Evolutionary conservation across 1,139 yeast species (phyloP), one percentile per base, ranked within the genome.

Genomic region (Debaryomyces subglobosus): DNA sequence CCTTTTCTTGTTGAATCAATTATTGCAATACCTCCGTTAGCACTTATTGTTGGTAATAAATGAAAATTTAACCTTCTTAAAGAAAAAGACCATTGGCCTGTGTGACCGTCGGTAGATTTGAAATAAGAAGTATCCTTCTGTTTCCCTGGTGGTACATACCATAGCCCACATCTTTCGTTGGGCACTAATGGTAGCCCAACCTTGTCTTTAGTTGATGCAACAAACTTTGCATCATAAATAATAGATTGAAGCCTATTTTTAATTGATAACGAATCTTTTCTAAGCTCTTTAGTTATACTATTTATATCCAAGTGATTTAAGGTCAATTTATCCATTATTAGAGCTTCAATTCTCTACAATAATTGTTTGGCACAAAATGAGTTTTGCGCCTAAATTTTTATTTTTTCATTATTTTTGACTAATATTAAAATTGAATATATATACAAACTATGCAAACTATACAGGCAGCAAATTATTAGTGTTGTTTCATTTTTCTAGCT

Each of bases 101-200:
- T 84, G 59, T 91, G 97, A 0, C 97, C 97, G 65, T 91, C 97
- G 0, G 97, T 91, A 16, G 96, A 87, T 59, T 91, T 91, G 71
- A 91, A 91, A 60, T 90, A 90, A 13, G 85, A 80, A 0, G 87
- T 73, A 1, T 77, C 81, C 0, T 51, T 44, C 29, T 66, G 69
- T 0, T 58, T 50, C 0, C 52, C 47, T 0, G 85, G 80, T 0
- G 79, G 72, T 8, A 86, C 80, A 57, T 91, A 91, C 97, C 97
- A 91, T 12, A 82, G 63, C 0, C 97, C 97, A 65, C 97, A 90
- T 48, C 97, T 70, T 63, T 88, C 95, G 62, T 91, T 91, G 3
- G 96, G 88, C 2, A 84, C 63, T 6, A 82, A 43, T 1, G 87
- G 88, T 16, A 49, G 48, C 9, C 49, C 39, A 24, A 57, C 48